Conservation (phyloP, 768 basidiomycete genomes). For the Candolleomyces efflorescens region DNA sequence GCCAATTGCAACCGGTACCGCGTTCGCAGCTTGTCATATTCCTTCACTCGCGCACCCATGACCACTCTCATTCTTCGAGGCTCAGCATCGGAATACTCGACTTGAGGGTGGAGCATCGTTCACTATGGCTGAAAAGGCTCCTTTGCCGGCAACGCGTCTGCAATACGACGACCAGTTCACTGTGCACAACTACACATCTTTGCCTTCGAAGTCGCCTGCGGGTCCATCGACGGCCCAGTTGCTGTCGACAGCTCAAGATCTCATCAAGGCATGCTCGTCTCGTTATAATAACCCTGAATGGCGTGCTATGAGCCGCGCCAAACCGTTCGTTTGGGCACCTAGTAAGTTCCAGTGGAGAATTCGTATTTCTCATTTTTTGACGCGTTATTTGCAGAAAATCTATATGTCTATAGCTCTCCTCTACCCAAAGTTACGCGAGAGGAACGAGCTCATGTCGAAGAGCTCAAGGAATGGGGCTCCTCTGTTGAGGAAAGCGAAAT, state of each 20-base stretch:
- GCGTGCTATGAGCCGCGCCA: neutral
- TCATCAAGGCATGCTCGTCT: neutral
- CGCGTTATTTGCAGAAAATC: neutral
- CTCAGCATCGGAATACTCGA: too few relatives aligned
- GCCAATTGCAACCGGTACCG: too few relatives aligned
- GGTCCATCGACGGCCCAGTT: neutral
- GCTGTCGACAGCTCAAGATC: neutral
- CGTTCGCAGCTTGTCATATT: too few relatives aligned
- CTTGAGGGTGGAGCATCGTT: too few relatives aligned
- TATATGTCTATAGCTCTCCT: neutral
- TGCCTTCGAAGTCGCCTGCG: neutral
- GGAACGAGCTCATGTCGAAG: neutral
- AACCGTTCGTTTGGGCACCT: neutral
- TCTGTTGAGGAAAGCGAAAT: conserved; percentile 27
- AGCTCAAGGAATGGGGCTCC: conserved; percentile 37
- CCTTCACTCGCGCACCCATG: too few relatives aligned
- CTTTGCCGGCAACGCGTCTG: too few relatives aligned
- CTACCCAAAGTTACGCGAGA: neutral
- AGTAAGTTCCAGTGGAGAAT: neutral
- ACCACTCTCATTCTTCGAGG: too few relatives aligned
- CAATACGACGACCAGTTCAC: conserved; percentile 4
- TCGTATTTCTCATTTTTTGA: neutral
- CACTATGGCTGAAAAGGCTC: too few relatives aligned
- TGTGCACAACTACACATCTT: conserved; percentile 4
- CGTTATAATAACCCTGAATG: neutral